These are phyloP conservation scores for Plantago coronopus DNA, from an alignment of 305 asterid species.

Conservation along the genomic window DNA sequence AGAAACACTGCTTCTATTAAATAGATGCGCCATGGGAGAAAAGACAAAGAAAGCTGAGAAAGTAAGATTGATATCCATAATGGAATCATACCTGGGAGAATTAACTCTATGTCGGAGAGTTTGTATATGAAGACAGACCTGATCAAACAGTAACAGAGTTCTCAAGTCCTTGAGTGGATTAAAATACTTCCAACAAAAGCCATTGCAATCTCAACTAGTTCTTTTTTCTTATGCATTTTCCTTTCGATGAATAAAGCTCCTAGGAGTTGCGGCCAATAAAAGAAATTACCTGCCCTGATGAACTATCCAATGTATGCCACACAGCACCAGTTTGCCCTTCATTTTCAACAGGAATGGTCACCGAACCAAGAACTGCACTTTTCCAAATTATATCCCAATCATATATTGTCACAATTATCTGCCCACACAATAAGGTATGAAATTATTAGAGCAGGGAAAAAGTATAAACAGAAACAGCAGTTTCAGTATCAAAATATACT, in stretches of 20 bases:
- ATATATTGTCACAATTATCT: conserved; percentile 89
- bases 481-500: conserved; percentile 11
- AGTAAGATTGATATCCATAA: conserved; percentile 15
- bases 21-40: neutral
- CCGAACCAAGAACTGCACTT: conserved; percentile 99
- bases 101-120: conserved; percentile 46
- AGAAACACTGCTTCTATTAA: neutral
- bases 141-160: conserved; percentile 29
- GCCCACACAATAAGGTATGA: conserved; percentile 39
- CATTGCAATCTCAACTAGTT: conserved; percentile 10
- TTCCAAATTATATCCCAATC: conserved; percentile 99
- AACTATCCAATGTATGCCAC: conserved; percentile 75
- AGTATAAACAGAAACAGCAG: conserved; percentile 17
- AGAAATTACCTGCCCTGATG: conserved; percentile 78
- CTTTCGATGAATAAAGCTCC: neutral
- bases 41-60: conserved; percentile 16
- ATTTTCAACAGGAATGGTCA: conserved; percentile 58
- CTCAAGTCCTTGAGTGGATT: conserved; percentile 4
- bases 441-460: conserved; percentile 30
- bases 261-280: neutral
- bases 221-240: neutral
- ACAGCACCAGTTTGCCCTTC: conserved; percentile 79
- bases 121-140: conserved; percentile 87
- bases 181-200: conserved; percentile 9
- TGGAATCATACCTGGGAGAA: conserved; percentile 52